Evolutionary conservation across 2,329 filamentous ascomycete species (phyloP), one percentile per base, ranked within the genome.

Genomic region (Pleomassaria siparia): DNA sequence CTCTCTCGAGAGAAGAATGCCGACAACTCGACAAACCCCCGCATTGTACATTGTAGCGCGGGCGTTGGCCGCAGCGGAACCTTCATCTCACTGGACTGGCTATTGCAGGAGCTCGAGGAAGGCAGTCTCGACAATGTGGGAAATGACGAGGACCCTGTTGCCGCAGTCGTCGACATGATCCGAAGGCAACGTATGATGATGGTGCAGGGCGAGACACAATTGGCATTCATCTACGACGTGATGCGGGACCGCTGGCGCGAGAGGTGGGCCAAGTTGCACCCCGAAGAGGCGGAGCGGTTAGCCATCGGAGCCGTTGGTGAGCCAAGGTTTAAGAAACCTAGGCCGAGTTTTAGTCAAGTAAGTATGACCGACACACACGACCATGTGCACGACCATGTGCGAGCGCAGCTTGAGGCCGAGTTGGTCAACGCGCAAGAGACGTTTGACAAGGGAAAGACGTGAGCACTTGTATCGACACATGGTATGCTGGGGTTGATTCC

Each of bases 21-120:
- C 18, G 56, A 68, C 49, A 62, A 68, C 35, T 32, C 62, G 22
- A 54, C 51, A 18, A 91, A 88, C 60, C 89, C 92, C 4, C 85
- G 92, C 46, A 85, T 97, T 50, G 72, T 80, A 2, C 77, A 80
- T 49, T 80, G 77, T 75, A 95, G 89, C 64, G 94, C 94, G 7
- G 94, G 94, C 30, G 92, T 99, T 12, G 94, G 94, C 11, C 84
- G 94, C 46, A 95, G 89, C 7, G 94, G 94, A 26, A 97, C 94
- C 0, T 99, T 97, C 66, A 96, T 99, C 62, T 88, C 90, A 1
- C 80, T 99, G n/a, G 94, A 97, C 71, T 90, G 95, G 70, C 81
- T 99, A 21, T 79, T 95, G 54, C 81, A 85, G 28, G 90, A 96
- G 70, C 79, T 97, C 9, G 84, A 89, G 21, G 80, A 84, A 5